A percentile compares a stretch with the other conserved stretches of the same genome.
phyloP scores from a whole-genome alignment of 1,139 yeast species.

The Pichia sp. region DNA sequence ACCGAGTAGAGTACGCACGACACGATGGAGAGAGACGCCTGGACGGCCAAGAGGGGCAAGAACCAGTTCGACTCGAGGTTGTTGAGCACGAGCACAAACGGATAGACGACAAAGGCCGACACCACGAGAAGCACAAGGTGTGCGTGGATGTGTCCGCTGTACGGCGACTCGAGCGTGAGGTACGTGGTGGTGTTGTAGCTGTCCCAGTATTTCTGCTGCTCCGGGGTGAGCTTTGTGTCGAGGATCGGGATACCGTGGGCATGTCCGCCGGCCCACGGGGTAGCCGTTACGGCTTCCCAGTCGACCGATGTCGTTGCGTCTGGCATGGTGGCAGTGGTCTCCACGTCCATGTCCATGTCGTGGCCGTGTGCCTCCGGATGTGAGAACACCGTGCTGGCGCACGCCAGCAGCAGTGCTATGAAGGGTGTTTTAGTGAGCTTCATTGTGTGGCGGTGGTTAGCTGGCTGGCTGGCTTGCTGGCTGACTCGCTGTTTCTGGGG shows the following conservation, averaged over 20 bases:
- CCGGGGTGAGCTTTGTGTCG: constrained; percentile 62
- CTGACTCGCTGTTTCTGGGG: no score
- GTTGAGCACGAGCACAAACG: constrained; percentile 65
- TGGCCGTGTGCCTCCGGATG: background rate
- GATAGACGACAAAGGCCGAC: constrained; percentile 59
- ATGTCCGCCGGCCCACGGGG: constrained; percentile 45
- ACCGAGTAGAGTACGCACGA: constrained; percentile 58
- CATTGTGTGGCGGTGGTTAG: background rate
- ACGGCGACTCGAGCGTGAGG: constrained; percentile 51
- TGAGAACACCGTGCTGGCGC: background rate
- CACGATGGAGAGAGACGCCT: constrained; percentile 42
- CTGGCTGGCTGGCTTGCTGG: background rate
- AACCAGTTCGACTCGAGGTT: constrained; percentile 55
- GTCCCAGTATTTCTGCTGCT: constrained; percentile 76
- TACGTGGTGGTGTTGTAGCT: constrained; percentile 76
- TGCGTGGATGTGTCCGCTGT: constrained; percentile 48
- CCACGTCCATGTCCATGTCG: constrained; percentile 11
- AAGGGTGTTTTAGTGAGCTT: background rate
- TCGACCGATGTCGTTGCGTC: constrained; percentile 21
- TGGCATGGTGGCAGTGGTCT: constrained; percentile 8
- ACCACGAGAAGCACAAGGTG: constrained; percentile 50
- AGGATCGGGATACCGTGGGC: constrained; percentile 80
- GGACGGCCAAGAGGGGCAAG: constrained; percentile 51
- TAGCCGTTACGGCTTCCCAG: constrained; percentile 24
- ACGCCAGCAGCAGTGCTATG: background rate